Evolutionary conservation across 352 stramenopile genomes (phyloP).

Genomic region (Globisporangium apiculatum): DNA sequence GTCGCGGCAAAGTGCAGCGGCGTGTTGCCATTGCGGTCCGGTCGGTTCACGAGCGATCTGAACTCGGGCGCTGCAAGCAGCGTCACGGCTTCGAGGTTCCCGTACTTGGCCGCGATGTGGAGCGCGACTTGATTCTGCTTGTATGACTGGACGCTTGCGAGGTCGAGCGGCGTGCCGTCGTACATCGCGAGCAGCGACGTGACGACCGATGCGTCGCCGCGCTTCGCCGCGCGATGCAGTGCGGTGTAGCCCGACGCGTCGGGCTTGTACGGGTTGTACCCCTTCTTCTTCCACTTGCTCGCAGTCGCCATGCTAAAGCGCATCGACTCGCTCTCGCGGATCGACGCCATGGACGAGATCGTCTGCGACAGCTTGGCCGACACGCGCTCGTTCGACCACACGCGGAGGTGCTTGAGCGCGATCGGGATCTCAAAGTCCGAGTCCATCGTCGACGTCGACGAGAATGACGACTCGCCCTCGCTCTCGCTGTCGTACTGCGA

Average conservation of each 20-base stretch:
- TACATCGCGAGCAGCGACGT: conserved; percentile 75
- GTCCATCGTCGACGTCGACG: conserved; percentile 79
- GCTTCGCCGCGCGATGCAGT: conserved; percentile 68
- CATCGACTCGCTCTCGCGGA: conserved; percentile 72
- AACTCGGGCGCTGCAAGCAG: conserved; percentile 54
- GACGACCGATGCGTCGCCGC: conserved; percentile 57
- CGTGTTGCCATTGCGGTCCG: conserved; percentile 76
- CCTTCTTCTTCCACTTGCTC: conserved; percentile 80
- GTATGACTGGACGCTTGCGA: conserved; percentile 51
- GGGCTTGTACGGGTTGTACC: conserved; percentile 79
- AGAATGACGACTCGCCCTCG: conserved; percentile 53
- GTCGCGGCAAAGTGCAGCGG: conserved; percentile 77
- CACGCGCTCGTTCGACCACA: conserved; percentile 60
- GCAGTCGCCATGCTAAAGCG: conserved; percentile 71
- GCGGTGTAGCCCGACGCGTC: conserved; percentile 76
- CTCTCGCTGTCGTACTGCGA: conserved; percentile 11
- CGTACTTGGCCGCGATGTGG: conserved; percentile 79
- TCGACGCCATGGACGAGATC: conserved; percentile 57
- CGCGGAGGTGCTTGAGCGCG: conserved; percentile 51
- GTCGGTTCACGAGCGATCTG: conserved; percentile 44
- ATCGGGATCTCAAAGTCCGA: conserved; percentile 80
- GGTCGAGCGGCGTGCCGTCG: conserved; percentile 60
- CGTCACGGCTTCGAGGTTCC: conserved; percentile 48
- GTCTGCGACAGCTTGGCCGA: conserved; percentile 53
- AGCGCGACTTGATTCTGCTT: conserved; percentile 77